Evolutionary conservation across 1,139 yeast genomes (phyloP), one percentile per base, ranked within the genome.

Genomic region (Debaryomyces sp.): DNA sequence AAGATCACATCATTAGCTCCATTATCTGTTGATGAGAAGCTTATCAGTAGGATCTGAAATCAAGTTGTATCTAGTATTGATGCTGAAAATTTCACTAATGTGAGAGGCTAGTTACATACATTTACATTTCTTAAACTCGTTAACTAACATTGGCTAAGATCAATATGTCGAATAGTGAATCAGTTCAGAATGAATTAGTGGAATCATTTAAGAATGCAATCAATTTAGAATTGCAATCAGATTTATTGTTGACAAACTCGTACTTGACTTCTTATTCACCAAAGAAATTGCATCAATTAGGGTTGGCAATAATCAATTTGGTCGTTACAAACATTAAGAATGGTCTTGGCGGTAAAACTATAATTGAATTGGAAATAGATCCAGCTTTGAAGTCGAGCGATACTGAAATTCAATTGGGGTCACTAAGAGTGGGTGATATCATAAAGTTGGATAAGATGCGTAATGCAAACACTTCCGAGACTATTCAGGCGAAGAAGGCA

Each of bases 321-420:
- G 65, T 72, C 1, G 71, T 87, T 13, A 77, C 78, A 13, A 82
- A 83, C 49, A 67, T 88, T 4, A 73, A 87, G 47, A 87, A 94
- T 0, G 96, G 97, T 0, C 69, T 89, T 18, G 96, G 92, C 4
- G 97, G 97, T 4, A 82, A 88, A 59, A 73, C 84, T 12, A 68
- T 89, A 37, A 59, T 89, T 8, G 96, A 90, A 51, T 66, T 92
- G 42, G 79, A 69, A 12, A 72, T 81, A 5, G 96, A 89, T 60
- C 68, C 82, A 2, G 85, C 89, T 0, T 67, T 76, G 44, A 68
- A 68, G 30, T 61, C 57, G 2, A 68, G 60, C 3, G 71, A 70
- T 7, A 59, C 54, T 13, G 78, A 70, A n/a, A 67, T 86, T 4
- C 77, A 76, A 12, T 60, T 74, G 4, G 90, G 90, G 0, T 81